These are phyloP conservation scores for Endogone sp. DNA, from an alignment of 192 early-diverging fungal genomes.

Conservation along the genomic window DNA sequence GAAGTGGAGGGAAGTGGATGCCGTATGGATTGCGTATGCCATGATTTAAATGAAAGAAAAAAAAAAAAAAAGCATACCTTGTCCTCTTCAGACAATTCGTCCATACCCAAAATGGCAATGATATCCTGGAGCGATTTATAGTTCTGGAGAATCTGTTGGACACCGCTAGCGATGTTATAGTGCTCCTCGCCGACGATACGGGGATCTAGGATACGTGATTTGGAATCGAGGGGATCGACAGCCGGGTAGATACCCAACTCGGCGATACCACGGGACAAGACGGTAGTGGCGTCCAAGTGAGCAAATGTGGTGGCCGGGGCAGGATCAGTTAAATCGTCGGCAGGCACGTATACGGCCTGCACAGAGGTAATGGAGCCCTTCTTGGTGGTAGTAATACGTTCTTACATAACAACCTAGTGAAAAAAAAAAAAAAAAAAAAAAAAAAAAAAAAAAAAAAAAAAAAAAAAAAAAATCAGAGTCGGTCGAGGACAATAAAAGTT, in stretches of 20 bases:
- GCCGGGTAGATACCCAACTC: constrained; percentile 99
- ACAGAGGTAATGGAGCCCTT: constrained; percentile 99
- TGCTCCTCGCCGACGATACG: constrained; percentile 94
- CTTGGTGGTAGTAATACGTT: constrained; percentile 99
- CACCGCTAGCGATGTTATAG: constrained; percentile 89
- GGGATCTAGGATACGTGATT: constrained; percentile 97
- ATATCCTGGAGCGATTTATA: constrained; percentile 99
- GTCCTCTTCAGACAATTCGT: constrained; percentile 98
- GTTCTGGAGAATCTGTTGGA: constrained; percentile 95
- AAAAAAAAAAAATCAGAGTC: too few relatives aligned
- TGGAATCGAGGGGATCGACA: constrained; percentile 97
- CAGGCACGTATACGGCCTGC: constrained; percentile 97
- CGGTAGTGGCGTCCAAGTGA: constrained; percentile 99
- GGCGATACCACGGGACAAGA: constrained; percentile 96
- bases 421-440: too few relatives aligned
- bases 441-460: too few relatives aligned
- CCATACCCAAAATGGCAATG: constrained; percentile 99
- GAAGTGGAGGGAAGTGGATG: too few relatives aligned
- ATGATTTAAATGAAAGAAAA: too few relatives aligned
- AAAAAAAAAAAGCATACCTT: too few relatives aligned
- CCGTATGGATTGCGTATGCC: too few relatives aligned
- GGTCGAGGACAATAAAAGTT: too few relatives aligned
- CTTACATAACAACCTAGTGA: constrained; percentile 86
- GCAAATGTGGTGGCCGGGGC: constrained; percentile 99
- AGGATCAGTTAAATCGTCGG: constrained; percentile 99